phyloP scores from a whole-genome alignment of 805 yeast genomes.

The Helenozyma rhizophorensis region DNA sequence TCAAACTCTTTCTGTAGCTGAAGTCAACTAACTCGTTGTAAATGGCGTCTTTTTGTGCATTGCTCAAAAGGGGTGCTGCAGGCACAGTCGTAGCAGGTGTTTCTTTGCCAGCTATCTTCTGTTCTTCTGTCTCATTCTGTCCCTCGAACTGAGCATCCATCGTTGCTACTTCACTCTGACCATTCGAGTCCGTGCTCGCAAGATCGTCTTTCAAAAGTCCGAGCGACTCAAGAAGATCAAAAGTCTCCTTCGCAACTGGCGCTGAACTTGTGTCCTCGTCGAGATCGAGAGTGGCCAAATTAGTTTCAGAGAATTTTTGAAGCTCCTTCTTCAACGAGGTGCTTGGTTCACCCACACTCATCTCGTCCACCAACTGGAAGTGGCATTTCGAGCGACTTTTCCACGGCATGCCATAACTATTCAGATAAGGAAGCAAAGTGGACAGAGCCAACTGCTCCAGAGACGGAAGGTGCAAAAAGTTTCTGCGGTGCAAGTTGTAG shows the following conservation, averaged over 20 bases:
- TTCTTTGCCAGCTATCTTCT: no score
- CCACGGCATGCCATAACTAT: slow-evolving; percentile 33
- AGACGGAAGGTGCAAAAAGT: slow-evolving; percentile 16
- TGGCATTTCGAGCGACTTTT: slow-evolving; percentile 18
- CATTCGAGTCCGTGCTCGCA: background rate
- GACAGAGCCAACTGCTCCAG: slow-evolving; percentile 3
- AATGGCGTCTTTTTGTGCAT: slow-evolving; percentile 16
- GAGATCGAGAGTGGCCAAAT: slow-evolving; percentile 1
- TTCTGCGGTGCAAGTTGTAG: slow-evolving; percentile 24
- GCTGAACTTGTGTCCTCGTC: slow-evolving; percentile 1
- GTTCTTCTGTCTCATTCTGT: no score
- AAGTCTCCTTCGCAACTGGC: slow-evolving; percentile 2
- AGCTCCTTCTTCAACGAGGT: slow-evolving; percentile 7
- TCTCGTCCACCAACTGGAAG: slow-evolving; percentile 8
- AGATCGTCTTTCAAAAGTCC: slow-evolving; percentile 3
- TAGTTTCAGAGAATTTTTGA: slow-evolving; percentile 6
- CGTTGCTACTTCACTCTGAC: no score
- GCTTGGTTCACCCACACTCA: no score
- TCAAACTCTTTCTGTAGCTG: slow-evolving; percentile 16
- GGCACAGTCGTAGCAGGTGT: no score
- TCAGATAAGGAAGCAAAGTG: slow-evolving; percentile 23
- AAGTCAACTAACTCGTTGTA: slow-evolving; percentile 24
- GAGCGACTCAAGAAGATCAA: slow-evolving; percentile 5
- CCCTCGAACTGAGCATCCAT: no score
- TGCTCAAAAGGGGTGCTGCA: no score